These are phyloP conservation scores for Sporothrix schenckii DNA, from an alignment of 2,329 filamentous ascomycete genomes.

Conservation along the genomic window DNA sequence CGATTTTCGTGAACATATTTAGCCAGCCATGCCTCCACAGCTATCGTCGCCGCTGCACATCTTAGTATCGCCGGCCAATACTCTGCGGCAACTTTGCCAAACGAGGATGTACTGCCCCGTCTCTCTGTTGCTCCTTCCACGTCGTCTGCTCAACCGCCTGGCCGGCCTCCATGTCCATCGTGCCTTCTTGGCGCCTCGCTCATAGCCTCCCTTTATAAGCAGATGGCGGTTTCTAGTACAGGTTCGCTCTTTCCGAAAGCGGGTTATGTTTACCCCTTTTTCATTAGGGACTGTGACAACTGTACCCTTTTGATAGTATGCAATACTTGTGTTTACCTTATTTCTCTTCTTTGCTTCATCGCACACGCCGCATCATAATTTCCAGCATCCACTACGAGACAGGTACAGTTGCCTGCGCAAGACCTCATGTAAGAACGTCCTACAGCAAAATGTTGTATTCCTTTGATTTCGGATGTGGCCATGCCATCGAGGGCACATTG, in stretches of 20 bases:
- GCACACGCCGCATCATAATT: background rate
- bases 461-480: too few species aligned
- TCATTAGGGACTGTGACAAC: background rate
- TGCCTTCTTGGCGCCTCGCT: background rate
- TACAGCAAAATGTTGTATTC: too few species aligned
- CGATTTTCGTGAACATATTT: background rate
- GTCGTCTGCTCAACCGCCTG: background rate
- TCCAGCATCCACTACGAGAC: background rate
- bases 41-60: background rate
- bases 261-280: background rate
- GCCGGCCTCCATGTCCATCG: background rate
- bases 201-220: background rate
- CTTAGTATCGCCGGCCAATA: background rate
- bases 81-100: background rate
- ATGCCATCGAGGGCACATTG: background rate
- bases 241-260: slow-evolving; percentile 7
- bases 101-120: background rate
- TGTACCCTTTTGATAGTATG: background rate
- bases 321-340: too few species aligned
- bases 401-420: too few species aligned
- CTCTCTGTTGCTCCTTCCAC: background rate
- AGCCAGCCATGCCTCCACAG: background rate
- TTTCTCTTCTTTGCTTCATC: background rate
- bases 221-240: background rate
- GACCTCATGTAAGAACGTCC: background rate